phyloP scores from a whole-genome alignment of 2,329 filamentous ascomycete genomes.

The Botrytis tulipae region DNA sequence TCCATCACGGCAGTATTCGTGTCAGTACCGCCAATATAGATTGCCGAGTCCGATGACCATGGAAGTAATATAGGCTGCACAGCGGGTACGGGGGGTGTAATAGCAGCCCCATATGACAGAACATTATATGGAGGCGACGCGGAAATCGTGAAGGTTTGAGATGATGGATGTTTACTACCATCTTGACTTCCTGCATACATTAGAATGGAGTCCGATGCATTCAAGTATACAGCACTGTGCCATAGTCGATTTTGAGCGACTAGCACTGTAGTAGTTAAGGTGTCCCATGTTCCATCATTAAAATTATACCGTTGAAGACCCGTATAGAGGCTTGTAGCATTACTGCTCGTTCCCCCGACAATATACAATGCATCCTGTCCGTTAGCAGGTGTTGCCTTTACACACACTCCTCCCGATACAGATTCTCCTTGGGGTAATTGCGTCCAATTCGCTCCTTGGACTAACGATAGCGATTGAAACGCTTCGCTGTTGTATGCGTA shows the following conservation, averaged over 20 bases:
- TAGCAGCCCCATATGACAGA: conserved; percentile 57
- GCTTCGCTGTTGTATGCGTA: conserved; percentile 76
- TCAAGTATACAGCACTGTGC: conserved; percentile 75
- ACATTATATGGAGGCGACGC: conserved; percentile 65
- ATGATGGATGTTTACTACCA: conserved; percentile 56
- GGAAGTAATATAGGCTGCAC: conserved; percentile 68
- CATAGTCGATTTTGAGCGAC: conserved; percentile 60
- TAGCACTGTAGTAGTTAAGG: conserved; percentile 45
- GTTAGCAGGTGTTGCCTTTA: conserved; percentile 61
- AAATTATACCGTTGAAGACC: conserved; percentile 73
- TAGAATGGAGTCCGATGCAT: conserved; percentile 67
- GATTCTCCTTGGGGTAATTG: conserved; percentile 62
- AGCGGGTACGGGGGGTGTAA: conserved; percentile 54
- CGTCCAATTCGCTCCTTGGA: conserved; percentile 70
- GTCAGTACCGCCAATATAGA: conserved; percentile 70
- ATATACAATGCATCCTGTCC: conserved; percentile 65
- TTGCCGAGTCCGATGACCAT: conserved; percentile 69
- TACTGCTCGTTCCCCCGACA: conserved; percentile 67
- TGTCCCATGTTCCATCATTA: conserved; percentile 55
- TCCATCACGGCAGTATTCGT: conserved; percentile 68
- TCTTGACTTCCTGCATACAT: conserved; percentile 76
- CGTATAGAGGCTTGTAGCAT: conserved; percentile 53
- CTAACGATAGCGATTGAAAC: conserved; percentile 71
- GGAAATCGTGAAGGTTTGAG: conserved; percentile 72
- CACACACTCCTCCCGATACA: conserved; percentile 75